phyloP scores from a whole-genome alignment of 305 asterid genomes.

The Rubia peregrina region DNA sequence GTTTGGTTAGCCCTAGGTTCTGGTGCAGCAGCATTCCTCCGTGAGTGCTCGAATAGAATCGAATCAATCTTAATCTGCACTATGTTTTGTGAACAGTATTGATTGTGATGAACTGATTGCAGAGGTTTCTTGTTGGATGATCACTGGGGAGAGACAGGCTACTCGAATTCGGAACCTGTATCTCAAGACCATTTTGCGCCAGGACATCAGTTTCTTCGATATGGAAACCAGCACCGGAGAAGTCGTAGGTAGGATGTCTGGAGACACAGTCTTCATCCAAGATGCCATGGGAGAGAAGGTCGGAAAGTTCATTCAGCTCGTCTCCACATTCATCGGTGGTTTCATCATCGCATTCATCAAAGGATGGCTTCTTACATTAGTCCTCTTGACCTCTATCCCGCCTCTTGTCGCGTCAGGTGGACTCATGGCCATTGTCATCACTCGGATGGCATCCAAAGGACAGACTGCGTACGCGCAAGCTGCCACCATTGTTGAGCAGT shows the following conservation, averaged over 20 bases:
- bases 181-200: slow-evolving; percentile 63
- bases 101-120: slow-evolving; percentile 1
- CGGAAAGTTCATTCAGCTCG: slow-evolving; percentile 71
- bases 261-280: slow-evolving; percentile 91
- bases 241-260: slow-evolving; percentile 86
- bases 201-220: slow-evolving; percentile 83
- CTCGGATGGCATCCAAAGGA: slow-evolving; percentile 67
- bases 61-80: neutral
- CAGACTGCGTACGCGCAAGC: slow-evolving; percentile 79
- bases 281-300: slow-evolving; percentile 99
- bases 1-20: slow-evolving; percentile 70
- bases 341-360: slow-evolving; percentile 57
- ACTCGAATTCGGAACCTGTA: slow-evolving; percentile 64
- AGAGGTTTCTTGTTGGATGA: slow-evolving; percentile 98
- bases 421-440: slow-evolving; percentile 47
- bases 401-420: slow-evolving; percentile 68
- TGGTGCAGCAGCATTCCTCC: slow-evolving; percentile 65
- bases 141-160: slow-evolving; percentile 92
- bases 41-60: slow-evolving; percentile 30
- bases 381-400: slow-evolving; percentile 68
- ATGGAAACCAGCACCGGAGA: slow-evolving; percentile 80
- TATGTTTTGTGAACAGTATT: neutral
- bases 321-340: slow-evolving; percentile 74
- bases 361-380: slow-evolving; percentile 82
- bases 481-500: slow-evolving; percentile 72